Conservation (phyloP, 345 rosid species). For the Mangifera indica region DNA sequence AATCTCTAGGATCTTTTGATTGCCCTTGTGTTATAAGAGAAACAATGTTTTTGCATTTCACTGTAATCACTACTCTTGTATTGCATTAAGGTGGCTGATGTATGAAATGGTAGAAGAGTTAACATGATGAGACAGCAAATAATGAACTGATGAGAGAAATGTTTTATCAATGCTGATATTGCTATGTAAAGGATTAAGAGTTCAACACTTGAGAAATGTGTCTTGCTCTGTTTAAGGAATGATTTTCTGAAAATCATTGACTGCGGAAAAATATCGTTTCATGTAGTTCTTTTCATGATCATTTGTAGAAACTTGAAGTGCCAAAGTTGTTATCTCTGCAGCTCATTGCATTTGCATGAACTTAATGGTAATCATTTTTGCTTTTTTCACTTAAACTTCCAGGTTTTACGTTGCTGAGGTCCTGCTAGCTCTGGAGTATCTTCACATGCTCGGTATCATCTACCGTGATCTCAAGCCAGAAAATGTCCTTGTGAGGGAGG, state of each 20-base stretch:
- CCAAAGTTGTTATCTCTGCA: not conserved
- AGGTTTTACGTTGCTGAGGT: conserved; percentile 80
- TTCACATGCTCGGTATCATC: conserved; percentile 76
- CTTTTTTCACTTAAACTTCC: conserved; percentile 23
- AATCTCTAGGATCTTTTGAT: not conserved
- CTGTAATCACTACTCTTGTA: not conserved
- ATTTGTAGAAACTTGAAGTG: not conserved
- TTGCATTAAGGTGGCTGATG: not conserved
- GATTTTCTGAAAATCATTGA: not conserved
- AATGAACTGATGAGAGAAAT: not conserved
- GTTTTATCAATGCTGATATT: not conserved
- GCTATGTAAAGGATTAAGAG: not conserved
- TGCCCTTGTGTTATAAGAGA: not conserved
- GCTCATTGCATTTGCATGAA: not conserved
- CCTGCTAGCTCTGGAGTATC: conserved; percentile 63
- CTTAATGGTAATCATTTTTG: conserved; percentile 1
- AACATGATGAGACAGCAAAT: not conserved
- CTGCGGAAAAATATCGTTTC: not conserved
- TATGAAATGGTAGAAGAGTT: not conserved
- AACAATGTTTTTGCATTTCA: not conserved
- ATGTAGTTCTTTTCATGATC: not conserved
- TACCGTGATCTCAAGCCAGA: conserved; percentile 85
- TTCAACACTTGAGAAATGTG: not conserved
- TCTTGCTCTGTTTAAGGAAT: not conserved
- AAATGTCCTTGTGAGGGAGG: conserved; percentile 70